A percentile compares a stretch with the other conserved stretches of the same genome.
Evolutionary conservation across 257 asterid genomes (phyloP).

Genomic region (Anisodus tanguticus): DNA sequence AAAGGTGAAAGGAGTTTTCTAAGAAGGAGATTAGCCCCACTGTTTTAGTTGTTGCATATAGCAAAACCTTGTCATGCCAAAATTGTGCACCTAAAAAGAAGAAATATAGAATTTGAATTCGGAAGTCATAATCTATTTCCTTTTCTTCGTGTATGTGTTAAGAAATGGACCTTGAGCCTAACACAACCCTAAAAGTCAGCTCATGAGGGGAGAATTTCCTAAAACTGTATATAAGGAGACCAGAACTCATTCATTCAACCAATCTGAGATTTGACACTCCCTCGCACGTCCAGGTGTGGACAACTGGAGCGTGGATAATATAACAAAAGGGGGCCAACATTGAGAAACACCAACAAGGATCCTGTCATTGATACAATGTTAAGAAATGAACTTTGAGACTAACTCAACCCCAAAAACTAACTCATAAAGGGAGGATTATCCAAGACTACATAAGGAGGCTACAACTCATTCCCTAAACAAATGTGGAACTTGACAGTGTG

Average conservation of each 20-base stretch:
- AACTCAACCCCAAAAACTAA: conserved; percentile 2
- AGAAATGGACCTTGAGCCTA: background rate
- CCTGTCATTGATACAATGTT: background rate
- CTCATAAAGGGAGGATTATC: background rate
- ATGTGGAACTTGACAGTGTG: background rate
- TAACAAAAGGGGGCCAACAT: background rate
- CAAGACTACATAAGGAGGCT: background rate
- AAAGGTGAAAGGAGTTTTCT: background rate
- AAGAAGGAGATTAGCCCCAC: background rate
- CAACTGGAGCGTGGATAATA: background rate
- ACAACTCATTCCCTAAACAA: background rate
- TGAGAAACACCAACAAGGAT: background rate
- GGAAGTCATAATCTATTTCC: background rate
- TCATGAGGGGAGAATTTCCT: background rate
- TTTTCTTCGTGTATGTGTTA: background rate
- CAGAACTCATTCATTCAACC: conserved; percentile 11
- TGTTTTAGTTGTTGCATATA: background rate
- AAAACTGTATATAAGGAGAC: background rate
- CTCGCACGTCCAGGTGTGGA: background rate
- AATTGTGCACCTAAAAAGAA: background rate
- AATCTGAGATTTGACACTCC: background rate
- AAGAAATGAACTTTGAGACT: background rate
- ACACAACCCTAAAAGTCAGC: background rate
- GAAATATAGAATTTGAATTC: background rate
- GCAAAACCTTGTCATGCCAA: conserved; percentile 23